Conservation (phyloP, 225 moss, liverwort and hornwort genomes). For the Bryum argenteum region DNA sequence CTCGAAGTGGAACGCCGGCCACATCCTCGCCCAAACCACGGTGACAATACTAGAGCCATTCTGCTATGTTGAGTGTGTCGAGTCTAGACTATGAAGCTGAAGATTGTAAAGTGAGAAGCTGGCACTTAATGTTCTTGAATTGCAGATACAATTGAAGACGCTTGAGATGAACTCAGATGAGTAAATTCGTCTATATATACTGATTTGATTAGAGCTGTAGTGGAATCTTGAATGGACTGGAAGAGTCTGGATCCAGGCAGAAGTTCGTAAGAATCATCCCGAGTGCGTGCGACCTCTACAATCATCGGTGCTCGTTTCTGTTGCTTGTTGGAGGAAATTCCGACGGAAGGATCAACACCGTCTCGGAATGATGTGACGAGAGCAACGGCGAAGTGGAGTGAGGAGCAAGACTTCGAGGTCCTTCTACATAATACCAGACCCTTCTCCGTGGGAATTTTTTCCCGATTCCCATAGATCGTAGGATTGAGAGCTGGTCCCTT, state of each 20-base stretch:
- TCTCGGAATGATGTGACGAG: neutral
- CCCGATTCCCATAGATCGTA: too few species aligned
- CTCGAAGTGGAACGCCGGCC: neutral
- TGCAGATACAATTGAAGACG: neutral
- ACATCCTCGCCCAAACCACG: slow-evolving; percentile 36
- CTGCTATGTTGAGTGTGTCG: neutral
- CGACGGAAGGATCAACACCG: neutral
- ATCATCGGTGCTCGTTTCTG: neutral
- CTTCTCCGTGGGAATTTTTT: neutral
- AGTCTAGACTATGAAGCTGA: neutral
- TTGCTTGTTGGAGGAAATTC: neutral
- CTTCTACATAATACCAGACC: neutral
- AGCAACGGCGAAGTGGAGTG: neutral
- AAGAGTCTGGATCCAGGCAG: neutral
- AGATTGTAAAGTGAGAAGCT: neutral
- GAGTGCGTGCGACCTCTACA: neutral
- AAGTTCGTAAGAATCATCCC: slow-evolving; percentile 16
- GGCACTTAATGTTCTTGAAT: neutral
- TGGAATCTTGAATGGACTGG: slow-evolving; percentile 22
- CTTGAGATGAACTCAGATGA: neutral
- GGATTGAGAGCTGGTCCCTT: too few species aligned
- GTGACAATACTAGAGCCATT: slow-evolving; percentile 36
- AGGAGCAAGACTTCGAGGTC: slow-evolving; percentile 18
- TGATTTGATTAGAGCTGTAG: neutral
- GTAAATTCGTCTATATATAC: slow-evolving; percentile 5